These are phyloP conservation scores for Lasiodiplodia theobromae DNA, from an alignment of 2,329 filamentous ascomycete species.

Conservation along the genomic window DNA sequence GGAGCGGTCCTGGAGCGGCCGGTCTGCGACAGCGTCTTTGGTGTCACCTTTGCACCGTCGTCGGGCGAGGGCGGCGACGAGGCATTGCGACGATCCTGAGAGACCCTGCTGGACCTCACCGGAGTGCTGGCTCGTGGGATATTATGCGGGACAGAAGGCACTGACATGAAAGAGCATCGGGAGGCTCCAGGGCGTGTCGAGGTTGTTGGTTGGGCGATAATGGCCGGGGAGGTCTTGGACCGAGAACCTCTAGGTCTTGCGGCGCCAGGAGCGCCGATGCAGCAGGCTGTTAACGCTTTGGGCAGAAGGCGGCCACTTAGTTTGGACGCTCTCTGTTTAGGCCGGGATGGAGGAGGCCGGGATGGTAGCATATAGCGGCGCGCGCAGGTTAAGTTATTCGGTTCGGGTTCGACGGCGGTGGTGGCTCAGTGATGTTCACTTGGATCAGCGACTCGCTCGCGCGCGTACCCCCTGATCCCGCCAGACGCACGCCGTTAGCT, in stretches of 20 bases:
- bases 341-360: no score
- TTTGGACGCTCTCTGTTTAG: no score
- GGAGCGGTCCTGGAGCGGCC: conserved; percentile 50
- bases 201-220: no score
- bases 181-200: no score
- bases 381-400: no score
- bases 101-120: conserved; percentile 47
- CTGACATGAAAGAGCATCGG: conserved; percentile 48
- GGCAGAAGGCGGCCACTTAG: background rate
- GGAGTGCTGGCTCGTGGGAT: conserved; percentile 47
- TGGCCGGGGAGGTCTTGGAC: conserved; percentile 18
- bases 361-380: no score
- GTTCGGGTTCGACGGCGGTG: conserved; percentile 6
- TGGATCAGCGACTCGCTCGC: background rate
- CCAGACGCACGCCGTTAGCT: background rate
- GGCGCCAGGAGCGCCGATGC: conserved; percentile 20
- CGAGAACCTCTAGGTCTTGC: conserved; percentile 10
- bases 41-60: conserved; percentile 37
- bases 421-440: conserved; percentile 1
- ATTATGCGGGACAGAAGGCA: conserved; percentile 47
- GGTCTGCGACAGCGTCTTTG: conserved; percentile 45
- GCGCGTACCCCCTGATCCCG: no score
- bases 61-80: conserved; percentile 33
- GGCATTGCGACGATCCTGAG: conserved; percentile 34
- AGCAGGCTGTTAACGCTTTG: conserved; percentile 12